Percentiles rank a stretch among this genome's conserved stretches.
Conservation (phyloP, 2,329 filamentous ascomycete genomes). For the Trichoderma simmonsii region DNA sequence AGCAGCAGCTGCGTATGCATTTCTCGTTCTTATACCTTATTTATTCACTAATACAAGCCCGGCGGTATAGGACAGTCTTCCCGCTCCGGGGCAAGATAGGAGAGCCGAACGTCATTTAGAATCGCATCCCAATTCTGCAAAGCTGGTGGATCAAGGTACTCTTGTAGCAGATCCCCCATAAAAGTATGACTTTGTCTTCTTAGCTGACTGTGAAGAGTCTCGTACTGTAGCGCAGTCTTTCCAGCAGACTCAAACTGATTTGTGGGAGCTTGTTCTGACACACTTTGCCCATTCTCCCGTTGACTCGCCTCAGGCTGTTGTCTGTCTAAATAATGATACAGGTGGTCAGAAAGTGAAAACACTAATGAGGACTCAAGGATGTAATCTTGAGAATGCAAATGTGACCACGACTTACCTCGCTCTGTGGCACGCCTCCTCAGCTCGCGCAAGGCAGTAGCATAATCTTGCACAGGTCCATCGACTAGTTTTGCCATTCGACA, state of each 20-base stretch:
- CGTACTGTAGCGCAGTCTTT: background rate
- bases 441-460: background rate
- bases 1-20: no score
- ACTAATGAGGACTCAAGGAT: background rate
- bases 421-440: background rate
- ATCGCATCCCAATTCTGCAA: background rate
- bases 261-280: background rate
- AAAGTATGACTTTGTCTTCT: background rate
- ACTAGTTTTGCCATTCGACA: background rate
- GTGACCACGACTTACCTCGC: background rate
- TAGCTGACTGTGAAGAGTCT: background rate
- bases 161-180: background rate
- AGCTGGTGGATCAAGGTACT: background rate
- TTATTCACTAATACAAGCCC: background rate
- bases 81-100: background rate
- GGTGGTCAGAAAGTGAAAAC: background rate
- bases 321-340: background rate
- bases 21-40: no score
- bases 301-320: background rate
- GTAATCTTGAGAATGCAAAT: background rate
- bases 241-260: background rate
- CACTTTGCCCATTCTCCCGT: background rate
- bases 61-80: background rate
- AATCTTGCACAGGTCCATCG: background rate
- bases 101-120: background rate